Conservation (phyloP, 495 filamentous ascomycete genomes). For the Achaetomiella virescens region DNA sequence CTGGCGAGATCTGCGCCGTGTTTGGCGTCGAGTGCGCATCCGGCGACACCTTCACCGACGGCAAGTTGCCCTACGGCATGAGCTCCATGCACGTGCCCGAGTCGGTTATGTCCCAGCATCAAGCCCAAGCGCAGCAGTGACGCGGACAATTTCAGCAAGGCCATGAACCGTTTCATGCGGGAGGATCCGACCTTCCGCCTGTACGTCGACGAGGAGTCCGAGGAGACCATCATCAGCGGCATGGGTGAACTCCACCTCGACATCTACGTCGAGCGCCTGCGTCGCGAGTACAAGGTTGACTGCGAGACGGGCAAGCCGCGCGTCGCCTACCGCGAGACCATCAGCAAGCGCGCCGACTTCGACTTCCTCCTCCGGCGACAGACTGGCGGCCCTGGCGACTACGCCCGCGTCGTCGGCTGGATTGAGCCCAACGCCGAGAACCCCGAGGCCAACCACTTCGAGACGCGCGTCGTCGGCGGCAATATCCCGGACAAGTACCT, state of each 20-base stretch:
- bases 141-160: constrained; percentile 90
- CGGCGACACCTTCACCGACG: constrained; percentile 97
- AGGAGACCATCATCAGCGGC: constrained; percentile 95
- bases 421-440: constrained; percentile 73
- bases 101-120: constrained; percentile 97
- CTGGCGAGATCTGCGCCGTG: constrained; percentile 96
- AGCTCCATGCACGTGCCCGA: constrained; percentile 99
- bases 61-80: constrained; percentile 88
- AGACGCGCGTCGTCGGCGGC: constrained; percentile 80
- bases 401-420: constrained; percentile 84
- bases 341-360: constrained; percentile 68
- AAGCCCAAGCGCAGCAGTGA: constrained; percentile 94
- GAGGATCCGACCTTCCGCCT: constrained; percentile 98
- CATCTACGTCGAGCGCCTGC: constrained; percentile 98
- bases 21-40: constrained; percentile 98
- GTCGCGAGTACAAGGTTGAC: constrained; percentile 93
- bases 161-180: constrained; percentile 97
- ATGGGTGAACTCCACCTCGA: constrained; percentile 98
- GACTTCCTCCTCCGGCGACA: constrained; percentile 96
- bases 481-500: constrained; percentile 95
- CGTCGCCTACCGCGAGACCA: constrained; percentile 95
- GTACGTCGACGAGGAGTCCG: constrained; percentile 79
- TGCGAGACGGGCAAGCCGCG: constrained; percentile 94
- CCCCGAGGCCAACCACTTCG: constrained; percentile 74
- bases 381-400: constrained; percentile 93